phyloP scores from a whole-genome alignment of 176 grass and related monocot species.

The Otatea glauca region DNA sequence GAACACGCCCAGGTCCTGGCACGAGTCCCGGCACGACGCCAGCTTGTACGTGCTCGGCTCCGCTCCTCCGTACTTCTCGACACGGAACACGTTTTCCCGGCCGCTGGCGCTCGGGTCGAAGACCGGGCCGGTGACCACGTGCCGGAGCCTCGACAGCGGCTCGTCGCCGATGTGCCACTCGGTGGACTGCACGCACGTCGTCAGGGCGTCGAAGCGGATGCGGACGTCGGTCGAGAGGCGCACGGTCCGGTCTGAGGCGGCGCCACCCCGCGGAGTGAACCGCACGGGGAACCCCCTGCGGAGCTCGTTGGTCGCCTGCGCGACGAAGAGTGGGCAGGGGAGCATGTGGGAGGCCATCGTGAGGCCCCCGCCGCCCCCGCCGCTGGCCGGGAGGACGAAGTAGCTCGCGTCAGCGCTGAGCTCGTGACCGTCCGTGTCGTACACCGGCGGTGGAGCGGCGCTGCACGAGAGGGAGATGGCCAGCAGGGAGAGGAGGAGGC shows the following conservation, averaged over 20 bases:
- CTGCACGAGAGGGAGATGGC: constrained; percentile 16
- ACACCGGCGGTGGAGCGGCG: constrained; percentile 27
- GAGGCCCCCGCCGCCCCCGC: constrained; percentile 49
- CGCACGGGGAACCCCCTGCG: constrained; percentile 45
- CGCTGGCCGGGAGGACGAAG: constrained; percentile 49
- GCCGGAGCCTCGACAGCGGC: background rate
- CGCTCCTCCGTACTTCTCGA: constrained; percentile 42
- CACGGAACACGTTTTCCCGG: constrained; percentile 59
- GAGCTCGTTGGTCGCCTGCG: constrained; percentile 45
- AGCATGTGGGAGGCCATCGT: constrained; percentile 24
- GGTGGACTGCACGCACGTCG: constrained; percentile 57
- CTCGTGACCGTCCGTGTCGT: constrained; percentile 50
- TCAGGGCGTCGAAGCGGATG: constrained; percentile 45
- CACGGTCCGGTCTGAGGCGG: constrained; percentile 2
- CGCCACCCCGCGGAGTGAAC: constrained; percentile 7
- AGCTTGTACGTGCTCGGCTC: constrained; percentile 50
- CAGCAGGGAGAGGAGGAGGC: constrained; percentile 15
- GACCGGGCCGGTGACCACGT: constrained; percentile 48
- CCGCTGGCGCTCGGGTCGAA: background rate
- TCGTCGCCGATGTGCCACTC: constrained; percentile 56
- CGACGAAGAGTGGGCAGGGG: constrained; percentile 60
- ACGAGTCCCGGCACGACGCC: constrained; percentile 46
- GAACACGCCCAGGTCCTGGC: constrained; percentile 45
- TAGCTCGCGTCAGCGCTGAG: constrained; percentile 45
- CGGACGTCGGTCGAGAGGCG: constrained; percentile 48